Evolutionary conservation across 306 rosid genomes (phyloP).

Genomic region (Senna siamea): DNA sequence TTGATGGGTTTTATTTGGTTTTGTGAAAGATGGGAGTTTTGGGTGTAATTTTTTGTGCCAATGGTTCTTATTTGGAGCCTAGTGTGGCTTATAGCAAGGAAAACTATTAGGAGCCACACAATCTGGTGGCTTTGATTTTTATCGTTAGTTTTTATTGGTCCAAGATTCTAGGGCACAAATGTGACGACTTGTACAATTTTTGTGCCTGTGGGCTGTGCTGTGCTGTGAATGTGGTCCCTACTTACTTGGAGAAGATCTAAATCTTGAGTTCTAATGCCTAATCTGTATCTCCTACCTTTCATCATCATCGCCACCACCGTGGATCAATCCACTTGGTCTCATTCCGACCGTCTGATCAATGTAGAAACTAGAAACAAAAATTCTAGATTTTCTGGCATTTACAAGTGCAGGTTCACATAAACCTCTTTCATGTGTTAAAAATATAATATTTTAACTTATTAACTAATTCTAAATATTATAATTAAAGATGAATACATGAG

Average conservation of each 20-base stretch:
- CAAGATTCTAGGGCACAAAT: slow-evolving; percentile 34
- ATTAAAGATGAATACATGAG: too few relatives aligned
- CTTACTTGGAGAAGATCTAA: slow-evolving; percentile 38
- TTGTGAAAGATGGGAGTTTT: slow-evolving; percentile 57
- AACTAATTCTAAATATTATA: too few relatives aligned
- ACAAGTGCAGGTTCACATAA: too few relatives aligned
- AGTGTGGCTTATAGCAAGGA: slow-evolving; percentile 37
- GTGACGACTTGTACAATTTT: slow-evolving; percentile 22
- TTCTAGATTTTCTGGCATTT: too few relatives aligned
- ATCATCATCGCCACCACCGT: neutral
- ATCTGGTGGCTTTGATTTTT: slow-evolving; percentile 59
- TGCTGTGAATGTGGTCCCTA: slow-evolving; percentile 37
- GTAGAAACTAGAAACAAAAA: too few relatives aligned
- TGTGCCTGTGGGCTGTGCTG: neutral
- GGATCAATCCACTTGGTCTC: slow-evolving; percentile 10
- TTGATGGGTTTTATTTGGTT: slow-evolving; percentile 43
- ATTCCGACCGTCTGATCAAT: slow-evolving; percentile 1
- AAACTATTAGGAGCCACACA: slow-evolving; percentile 56
- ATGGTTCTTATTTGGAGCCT: slow-evolving; percentile 54
- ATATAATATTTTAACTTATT: too few relatives aligned
- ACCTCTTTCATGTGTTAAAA: too few relatives aligned
- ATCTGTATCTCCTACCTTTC: slow-evolving; percentile 30
- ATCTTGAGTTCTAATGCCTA: slow-evolving; percentile 42
- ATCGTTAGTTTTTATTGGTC: slow-evolving; percentile 12
- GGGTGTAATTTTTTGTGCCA: slow-evolving; percentile 71